Base-by-base conservation (phyloP, 2,329 filamentous ascomycete species). In the Diaporthe sp. region DNA sequence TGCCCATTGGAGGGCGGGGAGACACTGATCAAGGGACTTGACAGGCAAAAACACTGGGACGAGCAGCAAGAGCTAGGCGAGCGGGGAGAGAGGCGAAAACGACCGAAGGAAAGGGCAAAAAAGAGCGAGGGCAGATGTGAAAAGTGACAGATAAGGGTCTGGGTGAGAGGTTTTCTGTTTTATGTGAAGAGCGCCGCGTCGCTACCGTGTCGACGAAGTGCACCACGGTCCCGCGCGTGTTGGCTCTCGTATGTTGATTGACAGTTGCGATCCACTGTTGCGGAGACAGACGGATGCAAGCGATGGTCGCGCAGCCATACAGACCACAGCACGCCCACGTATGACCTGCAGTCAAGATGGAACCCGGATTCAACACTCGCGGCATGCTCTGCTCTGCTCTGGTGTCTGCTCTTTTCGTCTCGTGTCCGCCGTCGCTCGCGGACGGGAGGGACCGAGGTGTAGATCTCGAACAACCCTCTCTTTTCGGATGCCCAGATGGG, bases 61-160 rank as follows among this genome's bases (percentile, higher is more conserved):
- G 33, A 38, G 55, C 33, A n/a, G 55, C 55, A 22, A 58, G 55
- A 40, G 55, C 40, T n/a, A 64, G 38, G 60, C 60, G 64, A 28
- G 45, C 64, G 33, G 45, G 45, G 64, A n/a, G 19, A 66, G 22
- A 35, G 47, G n/a, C n/a, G 22, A 28, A 35, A 22, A 52, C 28
- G 10, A 33, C 33, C 55, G 33, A 64, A 64, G 38, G 19, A 28
- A 30, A 42, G 60, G 35, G 35, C 5, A 38, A 38, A 67, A 67
- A 67, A 38, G n/a, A 38, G 64, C 64, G 22, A 52, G 33, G 33
- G 45, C 64, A 40, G 40, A 67, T 67, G 64, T 67, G 64, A 67
- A 67, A 67, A 52, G 33, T 67, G 64, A 52, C 64, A 52, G 45
- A 40, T 28, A 22, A 67, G 64, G 30, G 45, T 38, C 17, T 52